Base-by-base conservation (phyloP, 2,329 filamentous ascomycete genomes). In the Aspergillus sp. region DNA sequence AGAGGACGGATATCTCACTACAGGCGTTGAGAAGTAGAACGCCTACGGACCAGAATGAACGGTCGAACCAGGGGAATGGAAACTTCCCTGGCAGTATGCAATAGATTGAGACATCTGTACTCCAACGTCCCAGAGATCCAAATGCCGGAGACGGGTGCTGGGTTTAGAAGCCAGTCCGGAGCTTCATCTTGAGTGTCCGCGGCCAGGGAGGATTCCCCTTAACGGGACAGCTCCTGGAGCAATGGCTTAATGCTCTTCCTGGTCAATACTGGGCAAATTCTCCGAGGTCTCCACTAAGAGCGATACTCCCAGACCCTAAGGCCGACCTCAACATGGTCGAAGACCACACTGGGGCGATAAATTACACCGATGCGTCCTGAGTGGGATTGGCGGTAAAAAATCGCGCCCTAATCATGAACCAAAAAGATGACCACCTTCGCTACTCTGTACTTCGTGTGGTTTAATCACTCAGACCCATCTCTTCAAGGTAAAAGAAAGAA, bases 131-230 rank as follows among this genome's bases (percentile, higher is more conserved):
- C 41, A 34, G 34, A 16, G 19, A 38, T 13, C 32, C 16, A 41
- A 53, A 34, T 53, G 49, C 46, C 50, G 50, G 53, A 38, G 36
- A 38, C 46, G 45, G 40, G 41, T 53, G 44, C 50, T 50, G 23
- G n/a, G 48, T 55, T 47, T 31, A 49, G 47, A 43, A 49, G 32
- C 16, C 32, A 40, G 21, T 25, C 44, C 32, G 43, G 19, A 14
- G 42, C 21, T 31, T 13, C 31, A 46, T 16, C 13, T 21, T 21
- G 31, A 29, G 19, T 32, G 21, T 34, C 43, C 43, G 31, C n/a
- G n/a, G n/a, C 43, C 49, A 17, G n/a, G 47, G 42, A 17, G 36
- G 14, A 49, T 47, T 49, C 38, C 38, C 50, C 31, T 44, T 44
- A n/a, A 38, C 45, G 45, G 29, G 45, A 21, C 45, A 32, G 21